Evolutionary conservation across 768 basidiomycete genomes (phyloP), one percentile per base, ranked within the genome.

Genomic region (Pleurotus citrinopileatus): DNA sequence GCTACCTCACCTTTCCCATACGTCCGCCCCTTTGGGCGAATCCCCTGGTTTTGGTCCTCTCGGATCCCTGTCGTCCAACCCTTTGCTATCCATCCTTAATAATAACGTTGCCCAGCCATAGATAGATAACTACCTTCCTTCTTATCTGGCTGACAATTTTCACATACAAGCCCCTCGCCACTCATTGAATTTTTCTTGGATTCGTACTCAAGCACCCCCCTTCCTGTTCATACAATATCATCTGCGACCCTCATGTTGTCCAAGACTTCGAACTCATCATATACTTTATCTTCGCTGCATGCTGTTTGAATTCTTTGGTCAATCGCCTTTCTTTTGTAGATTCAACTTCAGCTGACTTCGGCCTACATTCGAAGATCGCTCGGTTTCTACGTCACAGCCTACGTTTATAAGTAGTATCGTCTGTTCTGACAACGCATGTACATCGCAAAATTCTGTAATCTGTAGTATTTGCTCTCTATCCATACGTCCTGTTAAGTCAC

Each of bases 21-120:
- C n/a, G n/a, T n/a, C n/a, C n/a, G n/a, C n/a, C n/a, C n/a, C 45
- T 29, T 26, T 15, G 28, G 27, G 45, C 26, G 45, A 47, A 10
- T 47, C 26, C 8, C 25, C 45, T n/a, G 45, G 45, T 15, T 47
- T 47, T 26, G 20, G 20, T 32, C 45, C 45, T 51, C 48, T 12
- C 29, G 48, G 48, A 6, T 28, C 34, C 22, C 22, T 10, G 20
- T 12, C 9, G 2, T 22, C 34, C 29, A 51, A 51, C 34, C 48
- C 48, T 38, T 53, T 47, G 59, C 67, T 32, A 60, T 69, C 50
- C 70, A 71, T 53, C 59, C 66, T 42, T 50, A 60, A 64, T 17
- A 56, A 62, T 45, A 36, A 42, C 20, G 23, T 15, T 25, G 46
- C 28, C n/a, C 28, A 48, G 32, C 34, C 43, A 37, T 51, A 51